phyloP scores from a whole-genome alignment of 768 basidiomycete species.

The Trametes cingulata region DNA sequence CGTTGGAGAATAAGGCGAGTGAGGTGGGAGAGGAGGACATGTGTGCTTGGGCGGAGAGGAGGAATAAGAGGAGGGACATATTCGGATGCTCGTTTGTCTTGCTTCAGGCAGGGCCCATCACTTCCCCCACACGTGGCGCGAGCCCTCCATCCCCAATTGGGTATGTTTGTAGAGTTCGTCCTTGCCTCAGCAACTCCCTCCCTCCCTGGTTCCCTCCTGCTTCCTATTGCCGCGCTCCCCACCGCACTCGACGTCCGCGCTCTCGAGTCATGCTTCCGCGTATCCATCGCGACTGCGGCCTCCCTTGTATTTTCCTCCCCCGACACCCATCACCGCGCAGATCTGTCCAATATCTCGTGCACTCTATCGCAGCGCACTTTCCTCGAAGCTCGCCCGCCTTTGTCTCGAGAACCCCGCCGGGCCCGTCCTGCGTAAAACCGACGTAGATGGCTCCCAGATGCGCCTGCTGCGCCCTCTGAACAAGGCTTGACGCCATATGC shows the following conservation, averaged over 20 bases:
- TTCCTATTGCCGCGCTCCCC: not conserved
- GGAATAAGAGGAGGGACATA: slow-evolving; percentile 34
- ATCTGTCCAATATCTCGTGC: not conserved
- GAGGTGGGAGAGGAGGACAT: slow-evolving; percentile 10
- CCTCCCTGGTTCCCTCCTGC: slow-evolving; percentile 10
- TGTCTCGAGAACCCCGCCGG: slow-evolving; percentile 8
- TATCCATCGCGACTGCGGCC: slow-evolving; percentile 19
- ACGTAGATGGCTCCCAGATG: not conserved
- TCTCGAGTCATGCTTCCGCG: not conserved
- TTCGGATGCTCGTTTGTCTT: slow-evolving; percentile 31
- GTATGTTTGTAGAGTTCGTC: slow-evolving; percentile 18
- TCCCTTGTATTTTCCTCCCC: slow-evolving; percentile 18
- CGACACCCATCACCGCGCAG: not conserved
- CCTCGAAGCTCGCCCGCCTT: slow-evolving; percentile 4
- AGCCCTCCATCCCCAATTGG: slow-evolving; percentile 15
- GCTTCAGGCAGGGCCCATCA: slow-evolving; percentile 7
- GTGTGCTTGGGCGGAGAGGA: too few relatives aligned
- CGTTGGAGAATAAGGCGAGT: slow-evolving; percentile 26
- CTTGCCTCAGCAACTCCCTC: slow-evolving; percentile 14
- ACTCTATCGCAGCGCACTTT: slow-evolving; percentile 3
- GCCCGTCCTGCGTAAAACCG: not conserved
- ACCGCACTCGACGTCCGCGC: not conserved
- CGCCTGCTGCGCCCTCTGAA: not conserved
- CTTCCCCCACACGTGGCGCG: slow-evolving; percentile 17
- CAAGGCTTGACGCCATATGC: not conserved